Evolutionary conservation across 805 yeast genomes (phyloP).

Genomic region (Teunomyces panamensis): DNA sequence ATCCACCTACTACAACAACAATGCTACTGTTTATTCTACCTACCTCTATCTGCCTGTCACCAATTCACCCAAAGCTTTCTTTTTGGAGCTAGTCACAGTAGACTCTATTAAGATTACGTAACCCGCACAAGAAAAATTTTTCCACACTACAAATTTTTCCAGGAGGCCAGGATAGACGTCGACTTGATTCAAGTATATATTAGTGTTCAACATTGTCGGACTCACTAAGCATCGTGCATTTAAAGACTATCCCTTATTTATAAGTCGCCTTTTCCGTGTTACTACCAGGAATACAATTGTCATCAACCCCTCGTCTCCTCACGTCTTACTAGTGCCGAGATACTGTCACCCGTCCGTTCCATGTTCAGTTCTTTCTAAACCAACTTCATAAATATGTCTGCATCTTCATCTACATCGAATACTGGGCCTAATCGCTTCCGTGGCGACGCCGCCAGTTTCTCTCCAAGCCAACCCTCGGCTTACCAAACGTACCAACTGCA

Average conservation of each 20-base stretch:
- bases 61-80: too few species aligned
- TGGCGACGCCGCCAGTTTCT: conserved; percentile 37
- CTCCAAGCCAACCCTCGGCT: conserved; percentile 21
- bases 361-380: conserved; percentile 5
- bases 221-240: background rate
- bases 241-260: background rate
- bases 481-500: conserved; percentile 10
- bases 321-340: background rate
- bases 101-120: background rate
- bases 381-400: conserved; percentile 6
- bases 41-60: background rate
- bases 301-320: background rate
- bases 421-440: conserved; percentile 37
- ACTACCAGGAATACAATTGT: background rate
- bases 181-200: background rate
- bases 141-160: conserved; percentile 2
- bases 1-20: background rate
- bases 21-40: background rate
- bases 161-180: background rate
- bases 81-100: too few species aligned
- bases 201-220: background rate
- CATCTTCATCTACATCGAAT: conserved; percentile 23
- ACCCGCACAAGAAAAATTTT: background rate
- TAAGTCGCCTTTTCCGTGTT: background rate
- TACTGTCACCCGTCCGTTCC: conserved; percentile 1